Base-by-base conservation (phyloP, 2,329 filamentous ascomycete species). In the Pseudocercospora musae region DNA sequence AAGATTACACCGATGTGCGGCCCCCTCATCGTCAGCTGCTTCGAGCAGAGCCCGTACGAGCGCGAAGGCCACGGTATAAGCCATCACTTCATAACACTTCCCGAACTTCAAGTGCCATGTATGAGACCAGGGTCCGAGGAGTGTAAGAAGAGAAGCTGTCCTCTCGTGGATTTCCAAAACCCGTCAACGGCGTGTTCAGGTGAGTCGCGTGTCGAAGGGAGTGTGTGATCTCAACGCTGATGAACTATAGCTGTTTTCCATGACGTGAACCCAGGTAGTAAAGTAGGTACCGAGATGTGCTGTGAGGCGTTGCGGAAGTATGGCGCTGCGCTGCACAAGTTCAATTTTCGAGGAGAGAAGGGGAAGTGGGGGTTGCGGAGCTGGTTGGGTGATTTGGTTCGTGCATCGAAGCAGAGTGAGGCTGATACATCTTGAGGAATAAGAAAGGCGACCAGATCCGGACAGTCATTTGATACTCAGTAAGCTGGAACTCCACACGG, bases 101-200 rank as follows among this genome's bases (percentile, higher is more conserved):
- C 27, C 9, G 49, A 65, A 31, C 49, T 61, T 20, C 62, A 62
- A 10, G 58, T 66, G 18, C 60, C 53, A 3, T 67, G 65, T 61
- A 55, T 25, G 23, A 37, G 61, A 23, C 63, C 65, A 11, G 60
- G 61, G 15, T 52, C 65, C 8, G 13, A 15, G 18, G 55, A 25
- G 9, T 67, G 65, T 23, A 53, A 37, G 15, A 42, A 58, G 4
- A 61, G 59, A 13, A 15, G 11, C 20, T 59, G 50, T 21, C 40
- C 44, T 9, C 59, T 62, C 7, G 25, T 40, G 18, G 54, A 57
- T 23, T 67, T 67, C 33, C 65, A 66, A 50, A 67, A 64, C 18
- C 42, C 58, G 21, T 56, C 60, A 1, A 66, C 65, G 18, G 52
- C 44, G 4, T 67, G 65, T 31, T 61, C 63, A 27, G 65, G 65